Percentiles rank a stretch among this genome's conserved stretches.
Evolutionary conservation across 2,329 filamentous ascomycete genomes (phyloP).

Genomic region (Reticulascus tulasneorum): DNA sequence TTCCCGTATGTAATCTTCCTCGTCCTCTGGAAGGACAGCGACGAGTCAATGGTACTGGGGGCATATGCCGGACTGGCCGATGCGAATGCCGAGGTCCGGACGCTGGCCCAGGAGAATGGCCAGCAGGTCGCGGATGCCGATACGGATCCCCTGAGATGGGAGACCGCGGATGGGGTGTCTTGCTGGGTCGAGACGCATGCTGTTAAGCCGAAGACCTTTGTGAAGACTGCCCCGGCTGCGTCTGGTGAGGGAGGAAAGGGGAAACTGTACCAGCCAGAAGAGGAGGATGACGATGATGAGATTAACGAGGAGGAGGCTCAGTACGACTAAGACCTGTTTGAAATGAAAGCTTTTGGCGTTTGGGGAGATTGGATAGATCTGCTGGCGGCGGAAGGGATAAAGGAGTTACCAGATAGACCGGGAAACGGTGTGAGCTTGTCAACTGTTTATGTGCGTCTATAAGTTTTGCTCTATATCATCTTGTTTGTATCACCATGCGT

Average conservation of each 20-base stretch:
- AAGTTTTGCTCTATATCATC: no score
- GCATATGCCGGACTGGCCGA: constrained; percentile 29
- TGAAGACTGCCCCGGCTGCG: constrained; percentile 6
- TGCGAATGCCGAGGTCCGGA: constrained; percentile 29
- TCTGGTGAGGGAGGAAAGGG: constrained; percentile 6
- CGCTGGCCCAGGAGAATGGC: constrained; percentile 22
- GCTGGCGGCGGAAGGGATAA: neutral
- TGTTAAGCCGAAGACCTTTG: constrained; percentile 19
- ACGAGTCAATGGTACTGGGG: constrained; percentile 22
- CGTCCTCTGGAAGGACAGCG: constrained; percentile 26
- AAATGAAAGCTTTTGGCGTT: neutral
- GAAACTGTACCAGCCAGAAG: constrained; percentile 30
- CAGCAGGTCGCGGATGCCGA: constrained; percentile 2
- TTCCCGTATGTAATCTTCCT: constrained; percentile 23
- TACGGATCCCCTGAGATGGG: constrained; percentile 30
- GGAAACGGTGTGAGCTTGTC: no score
- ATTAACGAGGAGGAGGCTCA: constrained; percentile 16
- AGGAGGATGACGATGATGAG: constrained; percentile 29
- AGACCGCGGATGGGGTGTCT: constrained; percentile 27
- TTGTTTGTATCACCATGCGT: no score
- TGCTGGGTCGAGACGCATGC: constrained; percentile 34
- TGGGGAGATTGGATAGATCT: neutral
- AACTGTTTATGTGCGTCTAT: no score
- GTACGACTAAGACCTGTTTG: constrained; percentile 2
- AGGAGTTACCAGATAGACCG: no score